A percentile compares a stretch with the other conserved stretches of the same genome.
Conservation (phyloP, 2,329 filamentous ascomycete species). For the Pseudogymnoascus sp. region DNA sequence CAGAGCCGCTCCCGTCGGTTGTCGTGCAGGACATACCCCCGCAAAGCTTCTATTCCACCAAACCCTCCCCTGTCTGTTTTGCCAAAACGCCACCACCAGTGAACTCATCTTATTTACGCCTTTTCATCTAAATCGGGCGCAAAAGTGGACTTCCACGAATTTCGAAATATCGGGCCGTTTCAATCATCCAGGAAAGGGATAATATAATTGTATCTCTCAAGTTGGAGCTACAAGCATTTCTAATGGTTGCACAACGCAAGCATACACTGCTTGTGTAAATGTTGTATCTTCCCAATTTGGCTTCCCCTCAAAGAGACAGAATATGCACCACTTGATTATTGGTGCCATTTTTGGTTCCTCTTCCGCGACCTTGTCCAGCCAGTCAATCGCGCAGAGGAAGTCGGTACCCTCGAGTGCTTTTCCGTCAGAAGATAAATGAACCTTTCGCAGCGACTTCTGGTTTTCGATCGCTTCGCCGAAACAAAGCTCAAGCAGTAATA, state of each 20-base stretch:
- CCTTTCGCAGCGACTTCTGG: slow-evolving; percentile 13
- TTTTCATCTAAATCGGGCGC: too few relatives aligned
- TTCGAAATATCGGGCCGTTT: too few relatives aligned
- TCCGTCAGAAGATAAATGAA: slow-evolving; percentile 14
- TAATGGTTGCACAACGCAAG: slow-evolving; percentile 17
- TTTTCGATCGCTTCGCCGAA: slow-evolving; percentile 20
- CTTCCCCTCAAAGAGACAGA: slow-evolving; percentile 17
- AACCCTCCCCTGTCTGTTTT: too few relatives aligned
- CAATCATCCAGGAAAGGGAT: too few relatives aligned
- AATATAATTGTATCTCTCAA: not conserved
- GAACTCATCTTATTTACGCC: too few relatives aligned
- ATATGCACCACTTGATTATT: slow-evolving; percentile 18
- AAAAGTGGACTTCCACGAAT: too few relatives aligned
- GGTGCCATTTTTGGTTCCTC: slow-evolving; percentile 16
- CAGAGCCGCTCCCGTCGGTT: not conserved
- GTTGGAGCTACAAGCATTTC: slow-evolving; percentile 8
- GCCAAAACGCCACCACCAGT: too few relatives aligned
- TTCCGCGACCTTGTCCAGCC: slow-evolving; percentile 16
- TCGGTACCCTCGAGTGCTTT: slow-evolving; percentile 14
- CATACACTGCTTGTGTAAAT: slow-evolving; percentile 20
- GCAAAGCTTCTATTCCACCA: not conserved
- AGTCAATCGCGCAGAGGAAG: slow-evolving; percentile 18
- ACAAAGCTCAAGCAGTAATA: slow-evolving; percentile 22
- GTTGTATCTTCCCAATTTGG: slow-evolving; percentile 17
- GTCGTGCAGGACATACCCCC: not conserved